These are phyloP conservation scores for Tylopilus sp. DNA, from an alignment of 1,284 basidiomycete species.

Conservation along the genomic window DNA sequence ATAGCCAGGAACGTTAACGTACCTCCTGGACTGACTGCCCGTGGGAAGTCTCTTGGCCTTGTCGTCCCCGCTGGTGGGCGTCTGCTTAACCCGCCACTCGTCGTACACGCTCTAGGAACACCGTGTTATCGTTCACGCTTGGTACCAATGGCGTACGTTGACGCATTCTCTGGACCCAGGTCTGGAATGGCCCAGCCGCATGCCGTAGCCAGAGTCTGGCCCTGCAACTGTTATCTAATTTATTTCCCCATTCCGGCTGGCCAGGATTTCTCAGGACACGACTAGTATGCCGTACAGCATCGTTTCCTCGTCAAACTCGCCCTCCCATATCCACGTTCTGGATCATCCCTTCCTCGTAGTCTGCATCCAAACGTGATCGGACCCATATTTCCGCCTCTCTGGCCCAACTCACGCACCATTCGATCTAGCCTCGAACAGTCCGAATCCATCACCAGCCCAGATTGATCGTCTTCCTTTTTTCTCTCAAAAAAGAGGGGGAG, in stretches of 20 bases:
- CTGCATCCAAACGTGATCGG: slow-evolving; percentile 19
- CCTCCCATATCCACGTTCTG: neutral
- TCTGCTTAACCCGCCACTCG: no score
- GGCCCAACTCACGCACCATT: neutral
- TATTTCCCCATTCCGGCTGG: slow-evolving; percentile 8
- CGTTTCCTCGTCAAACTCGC: neutral
- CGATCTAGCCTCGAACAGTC: slow-evolving; percentile 8
- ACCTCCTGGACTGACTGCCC: neutral
- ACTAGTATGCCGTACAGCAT: slow-evolving; percentile 7
- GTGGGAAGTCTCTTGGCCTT: no score
- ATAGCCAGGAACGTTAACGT: slow-evolving; percentile 13
- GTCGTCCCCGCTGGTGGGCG: no score
- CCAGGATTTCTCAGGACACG: slow-evolving; percentile 7
- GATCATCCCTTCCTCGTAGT: slow-evolving; percentile 3
- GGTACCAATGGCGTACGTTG: neutral
- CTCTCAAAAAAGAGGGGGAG: neutral
- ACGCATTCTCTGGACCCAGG: neutral
- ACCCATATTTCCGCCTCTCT: neutral
- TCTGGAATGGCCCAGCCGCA: slow-evolving; percentile 10
- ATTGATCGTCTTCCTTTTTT: neutral
- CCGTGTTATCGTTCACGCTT: no score
- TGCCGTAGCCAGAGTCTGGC: neutral
- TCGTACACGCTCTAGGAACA: neutral
- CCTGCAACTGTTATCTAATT: slow-evolving; percentile 14
- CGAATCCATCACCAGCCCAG: slow-evolving; percentile 8